Evolutionary conservation across 257 asterid genomes (phyloP).

Genomic region (Jacaranda copaia): DNA sequence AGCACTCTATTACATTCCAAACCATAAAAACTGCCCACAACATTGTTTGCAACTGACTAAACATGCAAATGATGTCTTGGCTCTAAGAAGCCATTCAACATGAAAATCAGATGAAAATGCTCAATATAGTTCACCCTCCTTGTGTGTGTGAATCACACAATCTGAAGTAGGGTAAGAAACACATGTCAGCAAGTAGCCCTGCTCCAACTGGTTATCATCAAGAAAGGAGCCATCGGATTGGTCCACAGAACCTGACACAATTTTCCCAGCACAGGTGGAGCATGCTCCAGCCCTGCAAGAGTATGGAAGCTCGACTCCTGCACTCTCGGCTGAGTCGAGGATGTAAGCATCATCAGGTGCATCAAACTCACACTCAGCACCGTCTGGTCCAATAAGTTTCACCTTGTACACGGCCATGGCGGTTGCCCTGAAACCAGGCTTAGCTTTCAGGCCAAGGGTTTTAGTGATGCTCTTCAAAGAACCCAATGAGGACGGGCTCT

Average conservation of each 20-base stretch:
- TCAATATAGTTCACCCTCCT: constrained; percentile 75
- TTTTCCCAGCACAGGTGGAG: constrained; percentile 89
- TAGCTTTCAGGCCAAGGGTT: constrained; percentile 63
- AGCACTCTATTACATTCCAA: neutral
- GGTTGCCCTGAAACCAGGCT: constrained; percentile 53
- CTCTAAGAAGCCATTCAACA: constrained; percentile 15
- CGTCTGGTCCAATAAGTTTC: constrained; percentile 67
- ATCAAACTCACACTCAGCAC: constrained; percentile 63
- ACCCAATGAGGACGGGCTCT: constrained; percentile 55
- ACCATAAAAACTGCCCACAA: neutral
- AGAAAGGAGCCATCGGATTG: constrained; percentile 86
- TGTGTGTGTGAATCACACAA: constrained; percentile 85
- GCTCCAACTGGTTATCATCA: constrained; percentile 57
- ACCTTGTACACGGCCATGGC: constrained; percentile 79
- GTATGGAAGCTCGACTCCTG: constrained; percentile 81
- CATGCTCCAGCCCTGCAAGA: constrained; percentile 96
- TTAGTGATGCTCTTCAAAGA: constrained; percentile 54
- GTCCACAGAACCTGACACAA: constrained; percentile 63
- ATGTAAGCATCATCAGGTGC: constrained; percentile 71
- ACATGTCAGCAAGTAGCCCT: constrained; percentile 77
- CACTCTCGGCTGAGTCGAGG: constrained; percentile 78
- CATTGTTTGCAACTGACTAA: constrained; percentile 13
- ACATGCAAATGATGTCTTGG: constrained; percentile 29
- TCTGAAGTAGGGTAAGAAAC: constrained; percentile 79
- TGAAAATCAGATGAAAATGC: constrained; percentile 10